These are phyloP conservation scores for Penicillium crustosum DNA, from an alignment of 2,329 filamentous ascomycete genomes.

Conservation along the genomic window DNA sequence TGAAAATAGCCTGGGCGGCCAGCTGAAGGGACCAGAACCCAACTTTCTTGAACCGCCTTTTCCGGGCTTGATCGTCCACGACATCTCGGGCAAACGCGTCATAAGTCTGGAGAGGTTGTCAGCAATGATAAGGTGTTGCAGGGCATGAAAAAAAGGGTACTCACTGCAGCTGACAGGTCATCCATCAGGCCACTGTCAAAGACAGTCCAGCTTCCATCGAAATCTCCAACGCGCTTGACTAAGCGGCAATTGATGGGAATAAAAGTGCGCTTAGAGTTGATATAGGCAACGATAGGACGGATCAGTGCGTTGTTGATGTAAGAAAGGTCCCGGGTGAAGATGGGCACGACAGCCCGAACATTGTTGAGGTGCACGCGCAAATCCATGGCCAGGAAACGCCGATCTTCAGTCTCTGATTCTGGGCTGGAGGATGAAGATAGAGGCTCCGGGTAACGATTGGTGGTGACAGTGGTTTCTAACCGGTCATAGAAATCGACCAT, in stretches of 20 bases:
- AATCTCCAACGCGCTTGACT: conserved; percentile 83
- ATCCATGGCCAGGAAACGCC: conserved; percentile 87
- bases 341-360: conserved; percentile 84
- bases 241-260: conserved; percentile 94
- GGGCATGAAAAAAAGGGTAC: conserved; percentile 16
- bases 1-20: conserved; percentile 87
- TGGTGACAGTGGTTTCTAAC: conserved; percentile 85
- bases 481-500: conserved; percentile 97
- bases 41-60: conserved; percentile 87
- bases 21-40: conserved; percentile 94
- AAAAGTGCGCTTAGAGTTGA: conserved; percentile 91
- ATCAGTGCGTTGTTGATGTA: conserved; percentile 97
- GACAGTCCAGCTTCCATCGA: conserved; percentile 92
- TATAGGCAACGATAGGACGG: conserved; percentile 94
- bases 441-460: conserved; percentile 60
- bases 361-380: conserved; percentile 93
- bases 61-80: conserved; percentile 80
- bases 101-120: conserved; percentile 62
- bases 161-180: conserved; percentile 79
- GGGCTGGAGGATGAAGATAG: conserved; percentile 19
- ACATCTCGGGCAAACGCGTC: conserved; percentile 91
- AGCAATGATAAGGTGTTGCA: neutral
- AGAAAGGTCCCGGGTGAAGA: conserved; percentile 87
- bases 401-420: conserved; percentile 48
- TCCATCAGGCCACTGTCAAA: conserved; percentile 94